A percentile compares a stretch with the other conserved stretches of the same genome.
These are phyloP conservation scores for barrel medic (Medicago truncatula) DNA, from an alignment of 306 rosid species.

Conservation along the genomic window DNA sequence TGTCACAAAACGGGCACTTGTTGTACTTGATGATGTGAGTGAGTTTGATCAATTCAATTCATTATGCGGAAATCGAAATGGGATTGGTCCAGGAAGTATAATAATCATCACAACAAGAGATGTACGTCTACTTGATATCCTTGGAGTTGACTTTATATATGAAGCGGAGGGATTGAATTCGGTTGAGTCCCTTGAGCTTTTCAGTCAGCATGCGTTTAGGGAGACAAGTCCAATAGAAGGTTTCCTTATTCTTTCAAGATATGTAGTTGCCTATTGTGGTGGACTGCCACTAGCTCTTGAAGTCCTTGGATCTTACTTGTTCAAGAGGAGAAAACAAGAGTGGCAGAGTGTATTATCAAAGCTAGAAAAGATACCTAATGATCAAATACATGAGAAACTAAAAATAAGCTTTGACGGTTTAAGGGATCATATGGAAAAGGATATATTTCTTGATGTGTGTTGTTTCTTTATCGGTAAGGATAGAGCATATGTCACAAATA, in stretches of 20 bases:
- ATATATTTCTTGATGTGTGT: slow-evolving; percentile 50
- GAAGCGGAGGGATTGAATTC: neutral
- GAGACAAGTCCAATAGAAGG: neutral
- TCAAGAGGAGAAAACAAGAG: slow-evolving; percentile 1
- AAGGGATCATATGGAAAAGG: slow-evolving; percentile 2
- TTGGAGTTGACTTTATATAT: neutral
- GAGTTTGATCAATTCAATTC: neutral
- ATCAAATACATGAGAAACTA: slow-evolving; percentile 33
- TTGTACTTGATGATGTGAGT: slow-evolving; percentile 38
- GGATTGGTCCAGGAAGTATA: slow-evolving; percentile 42
- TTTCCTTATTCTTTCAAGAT: slow-evolving; percentile 18
- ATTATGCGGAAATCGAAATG: neutral
- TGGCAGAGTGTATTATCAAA: slow-evolving; percentile 50
- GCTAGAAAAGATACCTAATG: slow-evolving; percentile 37
- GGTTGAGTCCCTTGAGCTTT: slow-evolving; percentile 38
- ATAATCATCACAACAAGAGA: slow-evolving; percentile 27
- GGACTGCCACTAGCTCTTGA: slow-evolving; percentile 55
- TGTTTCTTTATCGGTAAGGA: slow-evolving; percentile 52
- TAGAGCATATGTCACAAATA: slow-evolving; percentile 2
- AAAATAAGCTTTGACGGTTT: slow-evolving; percentile 38
- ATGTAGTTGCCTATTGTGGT: slow-evolving; percentile 25
- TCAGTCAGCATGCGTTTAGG: slow-evolving; percentile 44
- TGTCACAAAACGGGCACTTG: neutral
- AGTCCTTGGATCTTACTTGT: slow-evolving; percentile 47
- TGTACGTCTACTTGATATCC: slow-evolving; percentile 16